phyloP scores from a whole-genome alignment of 2,329 filamentous ascomycete species.

The Phialophora tarda region DNA sequence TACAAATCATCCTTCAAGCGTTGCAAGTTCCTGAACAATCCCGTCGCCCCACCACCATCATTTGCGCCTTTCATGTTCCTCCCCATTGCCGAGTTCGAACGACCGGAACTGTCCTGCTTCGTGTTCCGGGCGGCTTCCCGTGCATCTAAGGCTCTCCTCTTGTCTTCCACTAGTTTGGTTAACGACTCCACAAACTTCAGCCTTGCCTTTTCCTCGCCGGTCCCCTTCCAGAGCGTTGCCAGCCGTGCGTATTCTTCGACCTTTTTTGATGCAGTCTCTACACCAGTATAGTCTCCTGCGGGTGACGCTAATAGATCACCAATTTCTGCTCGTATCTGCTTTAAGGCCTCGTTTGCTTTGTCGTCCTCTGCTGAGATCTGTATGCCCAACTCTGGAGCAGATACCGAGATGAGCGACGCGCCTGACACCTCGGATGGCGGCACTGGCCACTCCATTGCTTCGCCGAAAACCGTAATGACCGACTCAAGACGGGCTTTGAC shows the following conservation, averaged over 20 bases:
- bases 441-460: conserved; percentile 93
- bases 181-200: conserved; percentile 80
- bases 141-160: conserved; percentile 53
- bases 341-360: conserved; percentile 81
- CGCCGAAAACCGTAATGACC: conserved; percentile 89
- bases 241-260: conserved; percentile 80
- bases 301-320: conserved; percentile 65
- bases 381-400: conserved; percentile 75
- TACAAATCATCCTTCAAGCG: conserved; percentile 61
- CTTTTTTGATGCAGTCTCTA: conserved; percentile 73
- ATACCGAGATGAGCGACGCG: conserved; percentile 86
- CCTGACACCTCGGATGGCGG: conserved; percentile 86
- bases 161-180: conserved; percentile 81
- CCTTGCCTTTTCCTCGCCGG: conserved; percentile 88
- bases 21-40: conserved; percentile 59
- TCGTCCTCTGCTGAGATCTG: conserved; percentile 76
- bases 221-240: conserved; percentile 88
- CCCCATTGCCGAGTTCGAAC: conserved; percentile 42
- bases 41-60: conserved; percentile 52
- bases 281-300: conserved; percentile 66
- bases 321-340: conserved; percentile 73
- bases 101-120: conserved; percentile 49
- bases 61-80: conserved; percentile 39
- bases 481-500: conserved; percentile 84
- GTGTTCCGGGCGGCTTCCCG: conserved; percentile 46